Evolutionary conservation across 805 yeast genomes (phyloP).

Genomic region (Lipomyces yamadae): DNA sequence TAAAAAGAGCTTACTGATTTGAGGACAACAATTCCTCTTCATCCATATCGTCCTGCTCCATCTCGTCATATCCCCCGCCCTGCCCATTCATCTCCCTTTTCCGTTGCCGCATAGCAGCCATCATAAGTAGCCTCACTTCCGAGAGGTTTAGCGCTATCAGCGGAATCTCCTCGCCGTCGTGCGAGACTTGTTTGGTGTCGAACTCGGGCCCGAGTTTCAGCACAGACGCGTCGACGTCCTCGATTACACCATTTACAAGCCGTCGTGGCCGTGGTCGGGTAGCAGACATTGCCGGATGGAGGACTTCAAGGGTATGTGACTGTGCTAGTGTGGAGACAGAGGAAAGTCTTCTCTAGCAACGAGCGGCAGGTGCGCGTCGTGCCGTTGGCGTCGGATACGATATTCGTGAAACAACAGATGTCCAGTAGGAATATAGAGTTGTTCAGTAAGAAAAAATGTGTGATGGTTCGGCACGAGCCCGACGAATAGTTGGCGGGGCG

Average conservation of each 20-base stretch:
- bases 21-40: conserved; percentile 44
- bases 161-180: conserved; percentile 76
- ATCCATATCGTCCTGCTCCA: conserved; percentile 46
- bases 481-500: background rate
- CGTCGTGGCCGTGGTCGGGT: conserved; percentile 82
- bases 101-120: conserved; percentile 85
- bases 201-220: conserved; percentile 93
- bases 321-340: background rate
- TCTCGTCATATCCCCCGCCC: conserved; percentile 41
- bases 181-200: conserved; percentile 75
- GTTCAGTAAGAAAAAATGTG: background rate
- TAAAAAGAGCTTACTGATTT: conserved; percentile 24
- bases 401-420: background rate
- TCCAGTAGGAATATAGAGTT: background rate
- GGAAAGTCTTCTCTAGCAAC: conserved; percentile 1
- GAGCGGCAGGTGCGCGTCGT: conserved; percentile 4
- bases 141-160: conserved; percentile 84
- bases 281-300: conserved; percentile 62
- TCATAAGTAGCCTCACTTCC: conserved; percentile 86
- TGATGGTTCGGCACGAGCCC: background rate
- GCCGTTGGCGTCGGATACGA: background rate
- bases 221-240: conserved; percentile 89
- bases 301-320: background rate
- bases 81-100: conserved; percentile 54
- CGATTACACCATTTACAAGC: conserved; percentile 64